These are phyloP conservation scores for Thelonectria discophora DNA, from an alignment of 2,329 filamentous ascomycete genomes.

Conservation along the genomic window DNA sequence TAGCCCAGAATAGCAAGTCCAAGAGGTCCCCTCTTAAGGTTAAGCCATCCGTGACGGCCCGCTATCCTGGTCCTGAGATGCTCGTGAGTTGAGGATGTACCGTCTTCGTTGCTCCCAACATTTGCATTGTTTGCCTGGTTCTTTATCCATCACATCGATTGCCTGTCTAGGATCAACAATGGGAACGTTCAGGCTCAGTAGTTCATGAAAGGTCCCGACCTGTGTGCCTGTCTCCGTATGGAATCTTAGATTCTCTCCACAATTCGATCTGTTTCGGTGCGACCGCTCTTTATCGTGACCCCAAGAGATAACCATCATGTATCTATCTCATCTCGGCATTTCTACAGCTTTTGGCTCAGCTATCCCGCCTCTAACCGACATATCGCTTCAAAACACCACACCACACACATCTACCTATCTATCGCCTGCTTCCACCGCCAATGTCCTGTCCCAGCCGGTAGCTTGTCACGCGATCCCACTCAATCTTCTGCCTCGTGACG, in stretches of 20 bases:
- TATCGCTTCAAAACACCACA: neutral
- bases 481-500: conserved; percentile 97
- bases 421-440: conserved; percentile 67
- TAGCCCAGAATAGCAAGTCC: conserved; percentile 22
- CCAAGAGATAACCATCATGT: neutral
- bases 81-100: too few relatives aligned
- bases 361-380: neutral
- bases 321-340: conserved; percentile 6
- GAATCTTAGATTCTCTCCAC: conserved; percentile 2
- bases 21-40: neutral
- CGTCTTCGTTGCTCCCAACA: too few relatives aligned
- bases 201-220: too few relatives aligned
- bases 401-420: conserved; percentile 23
- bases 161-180: too few relatives aligned
- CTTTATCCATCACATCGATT: neutral
- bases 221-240: too few relatives aligned
- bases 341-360: neutral
- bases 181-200: too few relatives aligned
- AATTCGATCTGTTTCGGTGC: conserved; percentile 19
- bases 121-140: neutral
- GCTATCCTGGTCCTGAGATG: neutral
- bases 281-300: conserved; percentile 17
- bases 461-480: conserved; percentile 98
- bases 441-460: conserved; percentile 88
- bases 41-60: conserved; percentile 2